phyloP scores from a whole-genome alignment of 805 yeast genomes.

The Candida ponderosae region DNA sequence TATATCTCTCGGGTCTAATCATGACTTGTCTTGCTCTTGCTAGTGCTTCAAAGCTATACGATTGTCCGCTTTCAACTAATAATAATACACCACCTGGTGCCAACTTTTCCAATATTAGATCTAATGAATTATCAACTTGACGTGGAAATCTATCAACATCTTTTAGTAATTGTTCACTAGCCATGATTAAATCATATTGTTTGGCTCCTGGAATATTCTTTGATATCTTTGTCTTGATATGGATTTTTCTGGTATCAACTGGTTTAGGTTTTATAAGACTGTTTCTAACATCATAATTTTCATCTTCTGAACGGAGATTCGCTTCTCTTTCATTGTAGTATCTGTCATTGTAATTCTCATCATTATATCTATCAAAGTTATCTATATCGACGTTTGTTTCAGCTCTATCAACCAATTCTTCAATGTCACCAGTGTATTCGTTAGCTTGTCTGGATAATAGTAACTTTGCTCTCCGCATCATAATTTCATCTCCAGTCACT shows the following conservation, averaged over 20 bases:
- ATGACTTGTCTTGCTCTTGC: conserved; percentile 87
- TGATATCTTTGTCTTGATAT: conserved; percentile 46
- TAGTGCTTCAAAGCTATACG: conserved; percentile 79
- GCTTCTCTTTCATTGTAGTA: conserved; percentile 7
- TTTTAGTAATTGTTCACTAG: conserved; percentile 68
- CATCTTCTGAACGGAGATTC: no score
- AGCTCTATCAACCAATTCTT: conserved; percentile 9
- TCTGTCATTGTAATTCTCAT: conserved; percentile 2
- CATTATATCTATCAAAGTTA: conserved; percentile 5
- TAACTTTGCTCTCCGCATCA: conserved; percentile 76
- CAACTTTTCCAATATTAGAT: conserved; percentile 49
- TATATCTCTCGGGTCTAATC: conserved; percentile 73
- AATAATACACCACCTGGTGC: conserved; percentile 77
- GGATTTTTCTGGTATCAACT: conserved; percentile 50
- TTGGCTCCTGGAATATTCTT: conserved; percentile 38
- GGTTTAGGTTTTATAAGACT: conserved; percentile 37
- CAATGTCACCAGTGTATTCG: conserved; percentile 29
- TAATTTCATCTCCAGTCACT: conserved; percentile 59
- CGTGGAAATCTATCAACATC: conserved; percentile 55
- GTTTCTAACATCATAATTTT: conserved; percentile 15
- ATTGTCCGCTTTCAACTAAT: conserved; percentile 81
- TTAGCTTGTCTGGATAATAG: conserved; percentile 61
- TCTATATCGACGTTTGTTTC: conserved; percentile 6
- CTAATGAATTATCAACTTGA: conserved; percentile 63
- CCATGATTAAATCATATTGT: conserved; percentile 74